Evolutionary conservation across 164 flowering plant species (phyloP).

Genomic region (Macadamia integrifolia): DNA sequence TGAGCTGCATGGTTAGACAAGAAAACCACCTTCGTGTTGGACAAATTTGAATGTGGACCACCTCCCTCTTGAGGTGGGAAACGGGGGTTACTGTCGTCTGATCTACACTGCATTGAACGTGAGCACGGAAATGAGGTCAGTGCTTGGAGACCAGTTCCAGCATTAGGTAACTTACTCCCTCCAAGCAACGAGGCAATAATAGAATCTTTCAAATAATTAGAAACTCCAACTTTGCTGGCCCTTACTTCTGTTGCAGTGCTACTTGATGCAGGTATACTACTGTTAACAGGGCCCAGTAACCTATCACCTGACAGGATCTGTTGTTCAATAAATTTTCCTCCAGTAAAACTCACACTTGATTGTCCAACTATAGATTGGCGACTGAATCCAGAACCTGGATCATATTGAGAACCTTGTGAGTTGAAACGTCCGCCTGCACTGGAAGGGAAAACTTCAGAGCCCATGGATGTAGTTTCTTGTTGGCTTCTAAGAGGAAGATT

Average conservation of each 20-base stretch:
- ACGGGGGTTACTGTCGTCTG: slow-evolving; percentile 12
- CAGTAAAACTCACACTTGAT: slow-evolving; percentile 16
- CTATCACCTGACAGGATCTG: slow-evolving; percentile 18
- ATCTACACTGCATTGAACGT: slow-evolving; percentile 9
- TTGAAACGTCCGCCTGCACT: slow-evolving; percentile 25
- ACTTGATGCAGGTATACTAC: slow-evolving; percentile 12
- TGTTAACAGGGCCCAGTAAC: slow-evolving; percentile 10
- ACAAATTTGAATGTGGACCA: slow-evolving; percentile 18
- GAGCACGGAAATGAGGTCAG: slow-evolving; percentile 14
- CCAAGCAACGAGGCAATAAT: slow-evolving; percentile 18
- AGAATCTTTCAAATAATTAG: slow-evolving; percentile 15
- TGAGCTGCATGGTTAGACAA: slow-evolving; percentile 9
- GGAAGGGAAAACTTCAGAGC: slow-evolving; percentile 33
- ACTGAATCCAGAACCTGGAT: slow-evolving; percentile 20
- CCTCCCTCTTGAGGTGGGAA: slow-evolving; percentile 8
- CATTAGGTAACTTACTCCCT: slow-evolving; percentile 16
- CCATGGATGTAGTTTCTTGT: slow-evolving; percentile 18
- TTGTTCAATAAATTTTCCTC: slow-evolving; percentile 18
- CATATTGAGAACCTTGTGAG: slow-evolving; percentile 18
- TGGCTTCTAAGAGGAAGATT: slow-evolving; percentile 14
- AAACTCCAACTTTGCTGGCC: slow-evolving; percentile 11
- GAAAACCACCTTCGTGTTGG: slow-evolving; percentile 12
- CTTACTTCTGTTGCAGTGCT: slow-evolving; percentile 10
- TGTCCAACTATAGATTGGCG: slow-evolving; percentile 20
- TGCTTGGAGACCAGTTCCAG: slow-evolving; percentile 9